phyloP scores from a whole-genome alignment of 768 basidiomycete genomes.

The Cyclocybe cylindracea region DNA sequence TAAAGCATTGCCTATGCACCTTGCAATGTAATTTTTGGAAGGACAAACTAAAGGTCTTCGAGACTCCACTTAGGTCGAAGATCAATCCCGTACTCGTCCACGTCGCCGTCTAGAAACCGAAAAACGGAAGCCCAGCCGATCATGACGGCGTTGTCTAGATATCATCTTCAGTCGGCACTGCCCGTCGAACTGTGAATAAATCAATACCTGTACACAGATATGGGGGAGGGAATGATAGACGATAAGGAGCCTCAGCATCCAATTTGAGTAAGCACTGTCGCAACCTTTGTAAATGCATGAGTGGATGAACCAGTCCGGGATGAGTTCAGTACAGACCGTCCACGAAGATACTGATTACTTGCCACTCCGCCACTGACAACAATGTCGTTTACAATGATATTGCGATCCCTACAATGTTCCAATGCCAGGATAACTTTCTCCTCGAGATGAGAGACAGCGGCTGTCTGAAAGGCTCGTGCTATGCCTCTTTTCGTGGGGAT shows the following conservation, averaged over 20 bases:
- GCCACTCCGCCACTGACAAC: slow-evolving; percentile 95
- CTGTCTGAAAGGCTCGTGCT: slow-evolving; percentile 72
- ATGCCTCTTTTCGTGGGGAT: slow-evolving; percentile 43
- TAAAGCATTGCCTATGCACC: no score
- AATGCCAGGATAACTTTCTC: slow-evolving; percentile 67
- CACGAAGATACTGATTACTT: slow-evolving; percentile 72
- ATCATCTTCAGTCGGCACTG: neutral
- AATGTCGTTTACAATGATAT: slow-evolving; percentile 52
- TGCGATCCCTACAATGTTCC: slow-evolving; percentile 40
- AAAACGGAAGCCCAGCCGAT: slow-evolving; percentile 91
- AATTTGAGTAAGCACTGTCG: slow-evolving; percentile 25
- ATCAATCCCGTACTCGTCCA: slow-evolving; percentile 62
- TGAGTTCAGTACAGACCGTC: slow-evolving; percentile 44
- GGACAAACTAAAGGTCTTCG: slow-evolving; percentile 41
- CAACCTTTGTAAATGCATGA: slow-evolving; percentile 23
- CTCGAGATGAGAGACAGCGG: slow-evolving; percentile 72
- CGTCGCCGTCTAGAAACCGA: slow-evolving; percentile 65
- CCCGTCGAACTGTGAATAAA: neutral
- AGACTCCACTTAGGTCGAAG: slow-evolving; percentile 79
- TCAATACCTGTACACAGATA: slow-evolving; percentile 75
- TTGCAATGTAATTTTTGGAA: neutral
- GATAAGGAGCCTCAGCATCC: slow-evolving; percentile 29
- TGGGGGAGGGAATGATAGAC: slow-evolving; percentile 73
- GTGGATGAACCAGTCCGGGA: neutral
- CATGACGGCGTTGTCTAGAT: slow-evolving; percentile 93